Base-by-base conservation (phyloP, 2,329 filamentous ascomycete species). In the Thielaviopsis punctulata region DNA sequence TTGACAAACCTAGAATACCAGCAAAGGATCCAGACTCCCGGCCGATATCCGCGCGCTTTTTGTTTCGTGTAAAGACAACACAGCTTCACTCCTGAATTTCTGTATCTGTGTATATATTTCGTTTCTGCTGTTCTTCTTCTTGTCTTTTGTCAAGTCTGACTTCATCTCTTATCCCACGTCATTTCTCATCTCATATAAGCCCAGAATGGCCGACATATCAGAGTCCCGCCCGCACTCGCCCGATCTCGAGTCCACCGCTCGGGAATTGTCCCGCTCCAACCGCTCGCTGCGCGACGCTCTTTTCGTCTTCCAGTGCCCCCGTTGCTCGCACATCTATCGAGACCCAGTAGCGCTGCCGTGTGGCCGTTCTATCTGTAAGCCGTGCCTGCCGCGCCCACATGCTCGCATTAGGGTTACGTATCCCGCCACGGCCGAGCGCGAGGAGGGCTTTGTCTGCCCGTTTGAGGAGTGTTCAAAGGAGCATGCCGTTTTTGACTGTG, bases 311-410 rank as follows among this genome's bases (percentile, higher is more conserved):
- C 86, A 93, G 66, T 95, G 89, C 63, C 74, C 74, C 10, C 68
- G 75, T 56, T 95, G 89, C 64, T 85, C 81, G 3, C 70, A 69
- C 44, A 81, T 83, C 1, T 69, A 92, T 25, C 71, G 67, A 45
- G 71, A 77, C 8, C 85, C 88, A 4, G 73, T 87, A 53, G 84
- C 84, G 0, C 69, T 95, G 4, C 87, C 88, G 4, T 95, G 89
- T 63, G 87, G 88, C 24, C 78, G 82, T 61, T 82, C 81, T 10
- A 65, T 94, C 10, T 95, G 89, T 67, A 79, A 75, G 60, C 64
- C 65, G 48, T 95, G 89, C 64, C 66, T 94, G 1, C 88, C 88
- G 1, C 66, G 76, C 46, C 67, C 79, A 2, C 76, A 82, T 59
- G 64, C 72, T 15, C 76, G 87, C 45, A 69, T 70, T 47, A 79